phyloP scores from a whole-genome alignment of 805 yeast species.

The Suhomyces sp. region DNA sequence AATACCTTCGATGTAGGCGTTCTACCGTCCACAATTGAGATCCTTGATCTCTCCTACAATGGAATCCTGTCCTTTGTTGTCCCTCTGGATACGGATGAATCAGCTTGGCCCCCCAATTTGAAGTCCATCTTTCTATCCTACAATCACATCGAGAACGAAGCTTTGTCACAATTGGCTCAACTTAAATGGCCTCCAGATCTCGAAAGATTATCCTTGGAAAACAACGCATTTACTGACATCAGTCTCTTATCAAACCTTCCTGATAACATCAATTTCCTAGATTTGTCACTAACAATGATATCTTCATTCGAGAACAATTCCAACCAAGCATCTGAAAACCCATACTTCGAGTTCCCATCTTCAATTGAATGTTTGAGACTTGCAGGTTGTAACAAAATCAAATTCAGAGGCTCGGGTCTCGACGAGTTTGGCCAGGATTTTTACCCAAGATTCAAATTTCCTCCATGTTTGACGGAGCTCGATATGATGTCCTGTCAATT shows the following conservation, averaged over 20 bases:
- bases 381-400: slow-evolving; percentile 16
- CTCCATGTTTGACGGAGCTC: slow-evolving; percentile 18
- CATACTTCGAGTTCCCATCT: slow-evolving; percentile 29
- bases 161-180: slow-evolving; percentile 16
- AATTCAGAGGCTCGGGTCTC: neutral
- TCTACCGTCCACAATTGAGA: slow-evolving; percentile 29
- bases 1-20: slow-evolving; percentile 20
- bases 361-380: slow-evolving; percentile 21
- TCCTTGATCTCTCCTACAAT: slow-evolving; percentile 30
- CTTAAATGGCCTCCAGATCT: slow-evolving; percentile 26
- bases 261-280: slow-evolving; percentile 20
- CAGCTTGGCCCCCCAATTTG: slow-evolving; percentile 28
- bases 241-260: slow-evolving; percentile 20
- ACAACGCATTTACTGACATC: slow-evolving; percentile 22
- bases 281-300: slow-evolving; percentile 25
- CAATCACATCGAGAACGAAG: slow-evolving; percentile 19
- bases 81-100: neutral
- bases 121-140: slow-evolving; percentile 23
- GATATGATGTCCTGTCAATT: slow-evolving; percentile 26
- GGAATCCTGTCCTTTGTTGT: slow-evolving; percentile 8
- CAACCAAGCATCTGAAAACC: slow-evolving; percentile 14
- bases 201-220: slow-evolving; percentile 21
- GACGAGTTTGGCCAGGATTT: neutral
- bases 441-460: slow-evolving; percentile 20
- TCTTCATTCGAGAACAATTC: slow-evolving; percentile 12